These are phyloP conservation scores for Chaetomiaceae sp. DNA, from an alignment of 2,329 filamentous ascomycete species.

Conservation along the genomic window DNA sequence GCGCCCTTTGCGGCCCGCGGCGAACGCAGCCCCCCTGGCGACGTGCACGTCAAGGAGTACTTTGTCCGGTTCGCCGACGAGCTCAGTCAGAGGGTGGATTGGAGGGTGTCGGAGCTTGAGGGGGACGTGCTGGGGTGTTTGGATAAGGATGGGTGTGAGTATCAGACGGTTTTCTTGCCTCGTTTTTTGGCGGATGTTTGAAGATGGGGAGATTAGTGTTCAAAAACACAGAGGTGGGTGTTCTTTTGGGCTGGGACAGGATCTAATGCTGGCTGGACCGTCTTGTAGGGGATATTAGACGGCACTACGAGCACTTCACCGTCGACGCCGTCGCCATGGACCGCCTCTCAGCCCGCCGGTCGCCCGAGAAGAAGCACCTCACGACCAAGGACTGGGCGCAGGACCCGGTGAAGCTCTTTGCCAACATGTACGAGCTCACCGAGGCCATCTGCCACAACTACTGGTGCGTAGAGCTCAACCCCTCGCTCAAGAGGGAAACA, in stretches of 20 bases:
- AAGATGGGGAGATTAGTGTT: no score
- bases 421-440: constrained; percentile 13
- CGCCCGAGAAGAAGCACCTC: not conserved
- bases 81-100: not conserved
- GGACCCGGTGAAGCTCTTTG: not conserved
- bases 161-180: no score
- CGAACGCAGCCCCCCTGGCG: not conserved
- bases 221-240: no score
- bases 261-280: no score
- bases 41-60: not conserved
- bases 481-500: not conserved
- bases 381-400: not conserved
- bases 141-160: not conserved
- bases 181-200: no score
- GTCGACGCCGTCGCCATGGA: constrained; percentile 2
- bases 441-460: constrained; percentile 12
- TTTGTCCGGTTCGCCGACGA: not conserved
- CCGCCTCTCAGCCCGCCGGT: not conserved
- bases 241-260: no score
- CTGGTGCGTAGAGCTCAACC: not conserved
- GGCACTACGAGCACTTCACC: constrained; percentile 8
- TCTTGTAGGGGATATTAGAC: not conserved
- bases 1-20: not conserved
- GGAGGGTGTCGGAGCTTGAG: not conserved
- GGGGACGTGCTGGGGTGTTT: not conserved